Evolutionary conservation across 352 stramenopile species (phyloP), one percentile per base, ranked within the genome.

Genomic region (Phytophthora fragariaefolia): DNA sequence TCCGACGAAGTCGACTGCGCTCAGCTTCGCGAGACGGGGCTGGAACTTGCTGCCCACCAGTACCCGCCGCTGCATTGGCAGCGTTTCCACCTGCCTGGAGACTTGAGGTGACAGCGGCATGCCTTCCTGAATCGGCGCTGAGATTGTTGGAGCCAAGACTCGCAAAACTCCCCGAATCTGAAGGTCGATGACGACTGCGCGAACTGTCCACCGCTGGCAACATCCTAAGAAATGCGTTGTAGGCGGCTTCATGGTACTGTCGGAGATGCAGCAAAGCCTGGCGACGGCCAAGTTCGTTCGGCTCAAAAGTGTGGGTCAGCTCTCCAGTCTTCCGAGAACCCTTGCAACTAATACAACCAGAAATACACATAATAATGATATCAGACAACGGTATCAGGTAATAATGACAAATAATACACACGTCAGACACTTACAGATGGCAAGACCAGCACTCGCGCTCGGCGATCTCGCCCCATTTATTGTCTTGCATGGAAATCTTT

Each of bases 401-500:
- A 52, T 38, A 52, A 27, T 45, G 46, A 20, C 32, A 22, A 15
- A 58, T 49, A 53, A 30, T 47, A 49, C 10, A 58, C n/a, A 59
- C 12, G 15, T 10, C 7, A 23, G 6, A 15, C 2, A 69, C 74
- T 24, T 69, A 90, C 80, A 87, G 49, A 36, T 78, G 82, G 34
- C 85, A 93, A 4, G 80, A 87, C 85, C 85, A 93, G 72, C 79
- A 90, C 59, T 91, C 85, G 18, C 69, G 68, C 58, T 93, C 85
- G 2, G 71, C 83, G 61, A 93, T 93, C 63, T 93, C 85, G 18
- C 85, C 89, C 85, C 85, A 91, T 68, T 89, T 88, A 63, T 93
- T 93, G 69, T 93, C 85, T 69, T 93, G 85, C 85, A 93, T 91
- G 2, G 85, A 91, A 56, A 93, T 90, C 83, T 92, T 36, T 13